Conservation (phyloP, 2,329 filamentous ascomycete species). For the Raffaelea arxii region DNA sequence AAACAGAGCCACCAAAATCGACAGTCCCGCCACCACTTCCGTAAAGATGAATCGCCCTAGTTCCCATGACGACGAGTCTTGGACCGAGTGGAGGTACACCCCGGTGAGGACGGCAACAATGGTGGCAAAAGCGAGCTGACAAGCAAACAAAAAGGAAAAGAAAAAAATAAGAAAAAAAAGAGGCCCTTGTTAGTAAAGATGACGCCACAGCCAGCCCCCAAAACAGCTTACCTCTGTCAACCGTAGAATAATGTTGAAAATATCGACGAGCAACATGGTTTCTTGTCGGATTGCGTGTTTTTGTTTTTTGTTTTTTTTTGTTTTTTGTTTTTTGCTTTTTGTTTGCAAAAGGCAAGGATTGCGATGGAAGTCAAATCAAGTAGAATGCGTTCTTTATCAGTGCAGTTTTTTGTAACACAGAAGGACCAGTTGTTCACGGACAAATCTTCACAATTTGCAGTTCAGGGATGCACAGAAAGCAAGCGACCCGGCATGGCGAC, state of each 20-base stretch:
- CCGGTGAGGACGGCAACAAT: constrained; percentile 64
- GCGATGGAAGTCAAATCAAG: no score
- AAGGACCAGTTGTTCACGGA: no score
- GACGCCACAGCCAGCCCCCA: no score
- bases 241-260: constrained; percentile 49
- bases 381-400: no score
- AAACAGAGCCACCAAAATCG: constrained; percentile 58
- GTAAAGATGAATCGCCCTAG: constrained; percentile 65
- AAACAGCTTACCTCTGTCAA: constrained; percentile 26
- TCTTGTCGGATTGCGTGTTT: no score
- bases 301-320: no score
- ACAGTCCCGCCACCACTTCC: constrained; percentile 58
- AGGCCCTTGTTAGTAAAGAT: background rate
- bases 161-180: constrained; percentile 20
- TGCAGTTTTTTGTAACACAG: no score
- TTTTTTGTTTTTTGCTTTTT: no score
- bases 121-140: constrained; percentile 53
- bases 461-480: no score
- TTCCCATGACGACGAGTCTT: constrained; percentile 38
- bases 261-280: constrained; percentile 42
- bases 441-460: no score
- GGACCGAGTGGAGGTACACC: constrained; percentile 47
- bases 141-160: background rate
- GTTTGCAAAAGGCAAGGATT: no score
- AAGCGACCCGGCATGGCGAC: no score